These are phyloP conservation scores for Brachypodium distachyon DNA, from an alignment of 202 grass and related monocot species.

Conservation along the genomic window DNA sequence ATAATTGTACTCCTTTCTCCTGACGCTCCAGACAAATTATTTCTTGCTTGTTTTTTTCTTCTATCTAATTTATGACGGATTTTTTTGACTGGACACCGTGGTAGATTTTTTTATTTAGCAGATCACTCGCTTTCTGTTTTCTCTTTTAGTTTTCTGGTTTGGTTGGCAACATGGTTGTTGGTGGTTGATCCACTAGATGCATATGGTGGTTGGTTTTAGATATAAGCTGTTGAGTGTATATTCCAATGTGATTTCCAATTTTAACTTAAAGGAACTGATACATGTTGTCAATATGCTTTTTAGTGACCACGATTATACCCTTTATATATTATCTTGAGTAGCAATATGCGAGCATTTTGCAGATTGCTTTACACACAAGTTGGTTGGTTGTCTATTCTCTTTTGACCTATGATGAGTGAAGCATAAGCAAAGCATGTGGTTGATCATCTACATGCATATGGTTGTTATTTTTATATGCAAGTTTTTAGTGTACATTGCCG, in stretches of 20 bases:
- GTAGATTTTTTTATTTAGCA: conserved; percentile 6
- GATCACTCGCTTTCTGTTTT: conserved; percentile 7
- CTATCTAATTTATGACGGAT: neutral
- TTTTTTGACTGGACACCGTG: conserved; percentile 17
- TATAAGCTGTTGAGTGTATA: conserved; percentile 18
- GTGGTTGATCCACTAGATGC: conserved; percentile 37
- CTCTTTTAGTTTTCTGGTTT: conserved; percentile 23
- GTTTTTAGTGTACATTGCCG: neutral
- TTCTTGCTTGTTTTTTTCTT: neutral
- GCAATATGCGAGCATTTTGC: neutral
- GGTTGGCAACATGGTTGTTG: conserved; percentile 40
- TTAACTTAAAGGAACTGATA: neutral
- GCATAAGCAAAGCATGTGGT: conserved; percentile 39
- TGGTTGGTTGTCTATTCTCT: conserved; percentile 10
- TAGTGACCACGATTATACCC: neutral
- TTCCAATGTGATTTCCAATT: conserved; percentile 7
- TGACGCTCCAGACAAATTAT: neutral
- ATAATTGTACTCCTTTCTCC: neutral
- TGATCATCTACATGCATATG: neutral
- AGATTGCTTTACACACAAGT: conserved; percentile 16
- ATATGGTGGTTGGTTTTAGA: conserved; percentile 30
- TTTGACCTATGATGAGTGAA: conserved; percentile 37
- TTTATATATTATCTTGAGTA: neutral
- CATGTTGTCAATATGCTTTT: neutral
- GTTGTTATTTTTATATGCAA: neutral